Evolutionary conservation across 2,329 filamentous ascomycete species (phyloP).

Genomic region (Hymenoscyphus fructigenus): DNA sequence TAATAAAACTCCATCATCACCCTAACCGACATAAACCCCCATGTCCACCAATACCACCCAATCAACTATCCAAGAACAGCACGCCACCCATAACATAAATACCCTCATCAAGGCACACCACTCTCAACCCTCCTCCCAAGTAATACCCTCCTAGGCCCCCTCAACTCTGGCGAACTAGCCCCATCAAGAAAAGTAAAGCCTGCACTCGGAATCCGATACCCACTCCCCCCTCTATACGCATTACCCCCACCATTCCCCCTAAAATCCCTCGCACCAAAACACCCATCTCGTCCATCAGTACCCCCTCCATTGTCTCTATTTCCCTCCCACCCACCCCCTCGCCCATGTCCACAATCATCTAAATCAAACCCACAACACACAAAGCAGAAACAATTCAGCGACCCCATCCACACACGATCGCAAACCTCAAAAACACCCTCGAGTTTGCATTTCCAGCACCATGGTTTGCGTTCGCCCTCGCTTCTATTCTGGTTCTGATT

Average conservation of each 20-base stretch:
- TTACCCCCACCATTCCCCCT: not conserved
- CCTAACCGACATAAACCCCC: too few relatives aligned
- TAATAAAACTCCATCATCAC: too few relatives aligned
- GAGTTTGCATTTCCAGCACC: slow-evolving; percentile 32
- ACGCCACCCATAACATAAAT: too few relatives aligned
- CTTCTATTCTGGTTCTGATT: too few relatives aligned
- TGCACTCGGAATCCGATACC: not conserved
- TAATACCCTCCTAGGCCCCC: slow-evolving; percentile 5
- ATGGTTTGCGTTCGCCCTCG: slow-evolving; percentile 8
- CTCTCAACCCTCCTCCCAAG: not conserved
- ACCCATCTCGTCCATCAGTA: not conserved
- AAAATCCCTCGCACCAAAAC: not conserved
- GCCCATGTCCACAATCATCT: slow-evolving; percentile 20
- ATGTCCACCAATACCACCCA: too few relatives aligned
- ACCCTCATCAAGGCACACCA: too few relatives aligned
- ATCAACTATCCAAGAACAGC: too few relatives aligned
- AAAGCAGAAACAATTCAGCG: slow-evolving; percentile 25
- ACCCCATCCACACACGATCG: slow-evolving; percentile 24
- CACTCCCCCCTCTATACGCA: too few relatives aligned
- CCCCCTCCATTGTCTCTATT: not conserved
- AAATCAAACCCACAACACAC: slow-evolving; percentile 31
- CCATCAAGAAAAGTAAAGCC: slow-evolving; percentile 5
- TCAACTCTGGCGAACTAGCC: not conserved
- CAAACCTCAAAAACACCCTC: slow-evolving; percentile 25
- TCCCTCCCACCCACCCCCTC: not conserved